These are phyloP conservation scores for Rhodomyrtus psidioides DNA, from an alignment of 441 rosid genomes.

Conservation along the genomic window DNA sequence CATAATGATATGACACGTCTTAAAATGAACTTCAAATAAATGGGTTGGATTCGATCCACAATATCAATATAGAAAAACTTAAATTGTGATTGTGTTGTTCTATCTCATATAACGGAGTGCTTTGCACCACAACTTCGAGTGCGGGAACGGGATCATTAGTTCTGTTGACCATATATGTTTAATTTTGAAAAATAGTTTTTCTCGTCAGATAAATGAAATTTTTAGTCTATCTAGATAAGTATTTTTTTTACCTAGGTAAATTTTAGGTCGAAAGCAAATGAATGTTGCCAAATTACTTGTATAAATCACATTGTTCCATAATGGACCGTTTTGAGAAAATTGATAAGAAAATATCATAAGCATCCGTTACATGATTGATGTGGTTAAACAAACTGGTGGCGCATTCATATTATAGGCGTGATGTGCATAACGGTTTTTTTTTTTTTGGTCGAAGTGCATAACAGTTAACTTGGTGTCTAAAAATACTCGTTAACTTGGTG, in stretches of 20 bases:
- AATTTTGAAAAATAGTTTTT: neutral
- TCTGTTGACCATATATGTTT: neutral
- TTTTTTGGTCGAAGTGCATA: neutral
- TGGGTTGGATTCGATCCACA: neutral
- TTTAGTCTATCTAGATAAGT: neutral
- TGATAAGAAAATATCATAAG: neutral
- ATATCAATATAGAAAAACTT: neutral
- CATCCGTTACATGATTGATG: neutral
- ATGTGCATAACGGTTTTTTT: neutral
- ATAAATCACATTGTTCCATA: neutral
- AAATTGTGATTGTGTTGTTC: neutral
- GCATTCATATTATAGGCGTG: neutral
- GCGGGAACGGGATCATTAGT: no score
- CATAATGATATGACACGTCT: neutral
- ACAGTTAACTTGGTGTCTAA: neutral
- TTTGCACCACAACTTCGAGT: no score
- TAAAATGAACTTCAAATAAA: neutral
- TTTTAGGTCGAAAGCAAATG: neutral
- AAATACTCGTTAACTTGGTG: neutral
- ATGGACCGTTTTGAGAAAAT: neutral
- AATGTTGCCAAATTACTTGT: neutral
- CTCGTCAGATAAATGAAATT: neutral
- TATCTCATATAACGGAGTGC: no score
- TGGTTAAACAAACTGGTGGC: neutral
- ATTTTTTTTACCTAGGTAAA: neutral